A percentile compares a stretch with the other conserved stretches of the same genome.
Evolutionary conservation across 169 alveolate genomes (phyloP).

Genomic region (Pseudocohnilembus persalinus): DNA sequence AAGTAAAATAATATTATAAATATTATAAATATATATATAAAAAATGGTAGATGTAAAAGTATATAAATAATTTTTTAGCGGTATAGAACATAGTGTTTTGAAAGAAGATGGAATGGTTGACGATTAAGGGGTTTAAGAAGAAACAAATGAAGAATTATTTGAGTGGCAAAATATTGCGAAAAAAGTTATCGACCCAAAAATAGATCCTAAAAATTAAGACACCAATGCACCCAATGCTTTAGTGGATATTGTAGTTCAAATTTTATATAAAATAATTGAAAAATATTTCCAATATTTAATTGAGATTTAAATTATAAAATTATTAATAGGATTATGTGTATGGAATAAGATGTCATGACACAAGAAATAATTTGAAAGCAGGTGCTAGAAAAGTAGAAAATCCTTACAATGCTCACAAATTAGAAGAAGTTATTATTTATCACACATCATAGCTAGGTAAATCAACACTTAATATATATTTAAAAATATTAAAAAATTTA

Average conservation of each 20-base stretch:
- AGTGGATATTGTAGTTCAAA: background rate
- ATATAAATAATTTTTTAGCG: background rate
- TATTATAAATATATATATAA: too few relatives aligned
- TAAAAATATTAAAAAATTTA: too few relatives aligned
- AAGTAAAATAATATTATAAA: background rate
- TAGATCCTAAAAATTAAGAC: too few relatives aligned
- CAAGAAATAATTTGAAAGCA: constrained; percentile 81
- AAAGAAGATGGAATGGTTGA: background rate
- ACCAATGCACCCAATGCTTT: background rate
- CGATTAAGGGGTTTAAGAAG: background rate
- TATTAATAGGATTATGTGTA: constrained; percentile 83
- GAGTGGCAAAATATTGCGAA: too few relatives aligned
- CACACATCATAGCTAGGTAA: constrained; percentile 79
- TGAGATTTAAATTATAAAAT: too few relatives aligned
- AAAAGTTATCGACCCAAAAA: too few relatives aligned
- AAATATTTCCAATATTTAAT: too few relatives aligned
- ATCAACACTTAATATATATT: too few relatives aligned
- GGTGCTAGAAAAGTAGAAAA: background rate
- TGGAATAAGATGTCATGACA: constrained; percentile 90
- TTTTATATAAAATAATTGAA: too few relatives aligned
- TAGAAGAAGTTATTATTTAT: constrained; percentile 50
- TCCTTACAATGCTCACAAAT: background rate
- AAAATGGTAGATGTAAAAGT: too few relatives aligned
- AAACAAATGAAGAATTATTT: background rate
- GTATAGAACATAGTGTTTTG: background rate